Evolutionary conservation across 257 asterid species (phyloP).

Genomic region (Ehretia macrophylla): DNA sequence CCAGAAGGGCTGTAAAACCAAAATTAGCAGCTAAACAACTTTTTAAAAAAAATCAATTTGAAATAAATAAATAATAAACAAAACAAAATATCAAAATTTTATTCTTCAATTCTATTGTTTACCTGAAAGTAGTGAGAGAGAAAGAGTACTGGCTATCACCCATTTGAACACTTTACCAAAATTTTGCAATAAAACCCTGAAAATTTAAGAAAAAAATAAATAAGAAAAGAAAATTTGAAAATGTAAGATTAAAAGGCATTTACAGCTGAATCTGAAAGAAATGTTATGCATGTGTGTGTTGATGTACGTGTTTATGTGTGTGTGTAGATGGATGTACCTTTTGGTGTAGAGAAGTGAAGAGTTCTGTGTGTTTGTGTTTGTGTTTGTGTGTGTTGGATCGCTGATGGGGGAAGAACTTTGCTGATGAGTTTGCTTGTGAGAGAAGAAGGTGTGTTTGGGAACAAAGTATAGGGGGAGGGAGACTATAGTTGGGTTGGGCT

Average conservation of each 20-base stretch:
- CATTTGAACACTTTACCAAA: constrained; percentile 30
- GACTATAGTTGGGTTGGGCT: no score
- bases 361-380: not conserved
- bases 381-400: not conserved
- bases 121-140: constrained; percentile 99
- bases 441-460: not conserved
- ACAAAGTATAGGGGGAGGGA: not conserved
- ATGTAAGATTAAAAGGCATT: not conserved
- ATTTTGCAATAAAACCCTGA: constrained; percentile 8
- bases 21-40: not conserved
- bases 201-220: not conserved
- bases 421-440: not conserved
- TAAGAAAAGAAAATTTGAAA: no score
- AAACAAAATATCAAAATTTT: not conserved
- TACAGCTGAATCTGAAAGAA: not conserved
- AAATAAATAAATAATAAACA: not conserved
- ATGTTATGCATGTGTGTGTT: not conserved
- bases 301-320: no score
- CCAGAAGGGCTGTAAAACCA: constrained; percentile 75
- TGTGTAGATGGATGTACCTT: no score
- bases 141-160: constrained; percentile 99
- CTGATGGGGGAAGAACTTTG: not conserved
- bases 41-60: not conserved
- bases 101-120: not conserved
- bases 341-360: no score